Base-by-base conservation (phyloP, 1,284 basidiomycete species). In the Marasmius oreades region DNA sequence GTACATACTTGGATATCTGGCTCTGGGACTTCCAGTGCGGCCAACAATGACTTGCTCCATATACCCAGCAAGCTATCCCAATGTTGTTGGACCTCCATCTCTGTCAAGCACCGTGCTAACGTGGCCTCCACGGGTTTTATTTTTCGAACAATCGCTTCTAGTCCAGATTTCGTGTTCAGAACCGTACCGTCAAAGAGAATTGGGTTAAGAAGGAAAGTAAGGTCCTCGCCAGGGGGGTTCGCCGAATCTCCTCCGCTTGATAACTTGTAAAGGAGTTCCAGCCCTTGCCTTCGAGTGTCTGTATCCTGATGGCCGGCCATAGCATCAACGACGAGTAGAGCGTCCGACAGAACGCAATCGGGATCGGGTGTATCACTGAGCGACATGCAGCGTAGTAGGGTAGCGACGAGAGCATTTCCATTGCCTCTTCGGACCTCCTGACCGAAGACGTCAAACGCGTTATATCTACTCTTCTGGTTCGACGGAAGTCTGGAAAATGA, bases 31-130 rank as follows among this genome's bases (percentile, higher is more conserved):
- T 42, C 31, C 26, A 47, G 34, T 53, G 23, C 4, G 44, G 36
- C 31, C 39, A 52, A 28, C 59, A 57, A 23, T 51, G 48, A 12
- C 23, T 24, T 55, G 47, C 64, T 72, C 75, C 83, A 85, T 11
- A 75, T 63, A 2, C 66, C 64, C 5, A 77, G 59, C 28, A 85
- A 59, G 10, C 57, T 62, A 31, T 75, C 69, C 79, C 79, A 82
- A 58, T 80, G 69, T 1, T 58, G 47, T 26, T 69, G 51, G 8
- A 84, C 70, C 60, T 85, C 81, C 11, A 63, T 55, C 57, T 80
- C 77, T 1, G 72, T 69, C 0, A 84, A 70, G 14, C 66, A 70
- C 26, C 70, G 65, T 8, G 81, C 61, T 14, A 63, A 57, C 3
- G 66, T 55, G 10, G 70, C 34, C 6, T 69, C 61, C 39, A 73